Evolutionary conservation across 306 rosid species (phyloP).

Genomic region (Pterocarpus macrocarpus): DNA sequence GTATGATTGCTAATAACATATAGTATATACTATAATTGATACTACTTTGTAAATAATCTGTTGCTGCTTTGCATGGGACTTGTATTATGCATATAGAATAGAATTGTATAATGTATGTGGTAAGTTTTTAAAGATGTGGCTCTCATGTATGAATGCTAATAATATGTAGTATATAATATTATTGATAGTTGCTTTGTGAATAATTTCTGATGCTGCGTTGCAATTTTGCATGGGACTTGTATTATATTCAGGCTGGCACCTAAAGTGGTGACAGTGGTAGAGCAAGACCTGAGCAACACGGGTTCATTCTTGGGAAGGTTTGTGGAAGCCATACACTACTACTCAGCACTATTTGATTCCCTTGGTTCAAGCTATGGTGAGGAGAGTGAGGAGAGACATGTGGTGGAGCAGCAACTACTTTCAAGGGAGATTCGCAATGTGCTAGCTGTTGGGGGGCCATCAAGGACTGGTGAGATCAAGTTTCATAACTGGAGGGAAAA

Average conservation of each 20-base stretch:
- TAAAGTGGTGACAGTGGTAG: constrained; percentile 97
- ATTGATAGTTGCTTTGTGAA: not conserved
- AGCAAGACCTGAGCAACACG: constrained; percentile 91
- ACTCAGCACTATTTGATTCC: constrained; percentile 93
- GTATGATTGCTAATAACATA: not conserved
- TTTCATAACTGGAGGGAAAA: constrained; percentile 96
- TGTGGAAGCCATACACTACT: constrained; percentile 98
- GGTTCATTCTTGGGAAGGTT: constrained; percentile 96
- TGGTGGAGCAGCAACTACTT: constrained; percentile 91
- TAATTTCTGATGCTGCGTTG: constrained; percentile 21
- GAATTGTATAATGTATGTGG: constrained; percentile 6
- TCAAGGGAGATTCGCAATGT: constrained; percentile 93
- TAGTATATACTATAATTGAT: not conserved
- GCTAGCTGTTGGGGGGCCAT: constrained; percentile 90
- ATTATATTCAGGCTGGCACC: constrained; percentile 75
- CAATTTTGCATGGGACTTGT: constrained; percentile 23
- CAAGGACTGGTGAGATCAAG: constrained; percentile 85
- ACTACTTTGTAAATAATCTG: not conserved
- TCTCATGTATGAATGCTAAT: not conserved
- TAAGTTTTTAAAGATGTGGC: constrained; percentile 1
- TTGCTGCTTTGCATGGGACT: not conserved
- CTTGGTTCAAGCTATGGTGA: constrained; percentile 95
- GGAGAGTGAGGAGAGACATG: constrained; percentile 95
- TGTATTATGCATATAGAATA: not conserved
- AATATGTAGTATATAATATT: not conserved